phyloP scores from a whole-genome alignment of 2,329 filamentous ascomycete species.

The Sphaerulina vaccinii region DNA sequence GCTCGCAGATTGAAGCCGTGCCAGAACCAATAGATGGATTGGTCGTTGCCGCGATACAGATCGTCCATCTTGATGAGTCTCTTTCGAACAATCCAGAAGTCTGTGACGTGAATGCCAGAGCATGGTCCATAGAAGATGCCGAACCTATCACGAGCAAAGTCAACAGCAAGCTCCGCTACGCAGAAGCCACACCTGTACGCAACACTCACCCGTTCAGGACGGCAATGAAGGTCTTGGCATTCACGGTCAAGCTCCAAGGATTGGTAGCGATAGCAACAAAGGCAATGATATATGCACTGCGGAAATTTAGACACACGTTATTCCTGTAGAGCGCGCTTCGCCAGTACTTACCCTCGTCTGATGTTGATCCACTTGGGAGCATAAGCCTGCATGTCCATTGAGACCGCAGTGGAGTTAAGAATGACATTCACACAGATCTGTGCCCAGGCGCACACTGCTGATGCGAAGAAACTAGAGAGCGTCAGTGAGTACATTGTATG shows the following conservation, averaged over 20 bases:
- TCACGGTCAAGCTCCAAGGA: conserved; percentile 32
- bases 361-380: conserved; percentile 27
- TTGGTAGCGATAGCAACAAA: conserved; percentile 28
- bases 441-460: conserved; percentile 31
- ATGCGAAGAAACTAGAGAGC: conserved; percentile 29
- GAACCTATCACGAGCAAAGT: conserved; percentile 14
- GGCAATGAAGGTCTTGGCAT: conserved; percentile 30
- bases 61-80: conserved; percentile 29
- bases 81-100: conserved; percentile 33
- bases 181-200: neutral
- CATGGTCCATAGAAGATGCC: conserved; percentile 33
- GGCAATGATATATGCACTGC: conserved; percentile 29
- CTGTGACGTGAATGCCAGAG: conserved; percentile 30
- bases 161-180: neutral
- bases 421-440: conserved; percentile 33
- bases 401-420: conserved; percentile 29
- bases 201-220: conserved; percentile 27
- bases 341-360: conserved; percentile 25
- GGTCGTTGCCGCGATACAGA: conserved; percentile 25
- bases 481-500: neutral
- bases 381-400: conserved; percentile 33
- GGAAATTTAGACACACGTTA: neutral
- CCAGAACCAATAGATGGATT: conserved; percentile 32
- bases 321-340: no score
- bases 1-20: conserved; percentile 30